phyloP scores from a whole-genome alignment of 179 eudicot species.

The Sideroxylon spinosum region DNA sequence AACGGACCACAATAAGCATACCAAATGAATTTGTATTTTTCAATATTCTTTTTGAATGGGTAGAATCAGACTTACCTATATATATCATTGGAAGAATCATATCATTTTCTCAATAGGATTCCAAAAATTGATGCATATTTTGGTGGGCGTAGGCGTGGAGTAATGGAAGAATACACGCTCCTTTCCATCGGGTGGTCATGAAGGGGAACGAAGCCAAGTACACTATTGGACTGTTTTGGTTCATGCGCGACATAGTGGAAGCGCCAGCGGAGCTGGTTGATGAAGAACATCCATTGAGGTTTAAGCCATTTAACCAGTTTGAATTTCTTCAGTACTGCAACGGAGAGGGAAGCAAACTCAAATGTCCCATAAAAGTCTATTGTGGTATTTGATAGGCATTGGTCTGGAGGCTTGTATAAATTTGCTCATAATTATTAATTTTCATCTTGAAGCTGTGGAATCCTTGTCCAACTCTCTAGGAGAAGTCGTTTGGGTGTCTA shows the following conservation, averaged over 20 bases:
- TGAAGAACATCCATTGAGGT: constrained; percentile 14
- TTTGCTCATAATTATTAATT: too few species aligned
- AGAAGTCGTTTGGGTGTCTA: too few species aligned
- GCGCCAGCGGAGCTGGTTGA: constrained; percentile 16
- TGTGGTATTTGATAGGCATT: constrained; percentile 24
- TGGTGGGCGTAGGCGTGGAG: constrained; percentile 18
- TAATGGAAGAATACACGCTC: constrained; percentile 18
- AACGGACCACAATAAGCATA: too few species aligned
- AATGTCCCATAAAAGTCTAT: constrained; percentile 11
- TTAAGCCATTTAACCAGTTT: constrained; percentile 14
- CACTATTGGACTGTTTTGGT: background rate
- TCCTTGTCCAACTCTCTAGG: too few species aligned
- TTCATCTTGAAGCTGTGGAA: too few species aligned
- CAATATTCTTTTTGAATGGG: too few species aligned
- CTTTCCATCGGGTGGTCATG: constrained; percentile 15
- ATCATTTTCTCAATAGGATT: background rate
- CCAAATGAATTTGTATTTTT: too few species aligned
- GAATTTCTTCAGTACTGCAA: constrained; percentile 20
- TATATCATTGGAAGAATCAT: background rate
- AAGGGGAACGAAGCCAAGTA: constrained; percentile 1
- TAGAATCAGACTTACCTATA: too few species aligned
- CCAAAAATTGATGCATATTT: background rate
- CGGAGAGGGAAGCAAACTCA: background rate
- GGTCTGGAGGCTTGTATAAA: background rate
- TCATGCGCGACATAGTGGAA: background rate